Base-by-base conservation (phyloP, 352 stramenopile genomes). In the Globisporangium acanthophoron region DNA sequence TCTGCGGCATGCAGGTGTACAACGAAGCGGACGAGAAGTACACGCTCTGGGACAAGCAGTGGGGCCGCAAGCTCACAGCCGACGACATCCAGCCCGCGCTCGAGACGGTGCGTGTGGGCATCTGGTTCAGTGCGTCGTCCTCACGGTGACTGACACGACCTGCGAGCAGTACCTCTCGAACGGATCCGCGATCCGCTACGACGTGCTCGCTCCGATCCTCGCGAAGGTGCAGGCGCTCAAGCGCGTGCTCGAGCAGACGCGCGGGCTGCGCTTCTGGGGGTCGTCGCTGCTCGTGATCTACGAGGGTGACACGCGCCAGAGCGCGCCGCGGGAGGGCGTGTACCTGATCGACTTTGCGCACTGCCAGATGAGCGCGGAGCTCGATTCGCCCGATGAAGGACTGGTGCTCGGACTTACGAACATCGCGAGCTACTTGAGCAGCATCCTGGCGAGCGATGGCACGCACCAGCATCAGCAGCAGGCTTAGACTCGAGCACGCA, bases 1-100 rank as follows among this genome's bases (percentile, higher is more conserved):
- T 92, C 49, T 92, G 83, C 56, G 83, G 83, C 21, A 92, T 92
- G 83, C 83, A 92, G 65, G 79, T 90, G 52, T 92, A 87, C 66
- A 74, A 86, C 56, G 49, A 73, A 13, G 59, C 64, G 13, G 71
- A 88, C 50, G 59, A 76, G 24, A 73, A 66, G 15, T 92, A 90
- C 71, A 76, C 74, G 1, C 70, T 90, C 37, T 88, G 80, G 68
- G 80, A 92, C 71, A 92, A 92, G 59, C 80, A 79, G 47, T 92
- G 83, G 83, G 83, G 80, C 0, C 74, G 80, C 5, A 69, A 78
- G 52, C 76, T 92, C 21, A 73, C 69, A 8, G 52, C 59, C 9
- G 62, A 67, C 33, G 76, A 86, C 62, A 88, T 90, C 43, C 71
- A 80, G 31, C 69, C 73, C n/a, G 83, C 83, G 1, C 67, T 90